Evolutionary conservation across 106 monocot species (phyloP).

Genomic region (Allium fistulosum): DNA sequence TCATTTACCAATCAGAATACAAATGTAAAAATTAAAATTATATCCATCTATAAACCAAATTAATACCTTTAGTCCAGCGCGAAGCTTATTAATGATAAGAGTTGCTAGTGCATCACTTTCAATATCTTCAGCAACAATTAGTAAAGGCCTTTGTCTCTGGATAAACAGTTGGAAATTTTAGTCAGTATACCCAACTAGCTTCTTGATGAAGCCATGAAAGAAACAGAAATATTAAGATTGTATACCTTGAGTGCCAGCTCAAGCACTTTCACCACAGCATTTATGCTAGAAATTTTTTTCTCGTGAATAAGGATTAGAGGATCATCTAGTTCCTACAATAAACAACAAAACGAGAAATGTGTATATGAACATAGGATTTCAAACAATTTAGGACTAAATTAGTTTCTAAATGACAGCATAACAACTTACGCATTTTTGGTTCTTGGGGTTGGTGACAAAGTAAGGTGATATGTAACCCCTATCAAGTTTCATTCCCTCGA

Average conservation of each 20-base stretch:
- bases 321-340: slow-evolving; percentile 69
- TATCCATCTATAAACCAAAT: neutral
- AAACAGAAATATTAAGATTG: neutral
- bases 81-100: slow-evolving; percentile 84
- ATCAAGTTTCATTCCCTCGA: slow-evolving; percentile 97
- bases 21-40: neutral
- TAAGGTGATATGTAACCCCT: slow-evolving; percentile 99
- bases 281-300: slow-evolving; percentile 75
- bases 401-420: too few relatives aligned
- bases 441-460: slow-evolving; percentile 90
- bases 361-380: too few relatives aligned
- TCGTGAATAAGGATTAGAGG: slow-evolving; percentile 86
- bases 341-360: neutral
- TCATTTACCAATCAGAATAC: neutral
- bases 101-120: slow-evolving; percentile 77
- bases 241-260: slow-evolving; percentile 73
- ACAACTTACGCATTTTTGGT: slow-evolving; percentile 86
- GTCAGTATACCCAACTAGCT: neutral
- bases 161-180: slow-evolving; percentile 2
- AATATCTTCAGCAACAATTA: slow-evolving; percentile 75
- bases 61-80: slow-evolving; percentile 71
- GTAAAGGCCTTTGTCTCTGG: slow-evolving; percentile 88
- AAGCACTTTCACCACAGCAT: slow-evolving; percentile 69
- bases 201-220: neutral
- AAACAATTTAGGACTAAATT: too few relatives aligned